A percentile compares a stretch with the other conserved stretches of the same genome.
Conservation (phyloP, 345 rosid species). For the Sisymbrium irio region DNA sequence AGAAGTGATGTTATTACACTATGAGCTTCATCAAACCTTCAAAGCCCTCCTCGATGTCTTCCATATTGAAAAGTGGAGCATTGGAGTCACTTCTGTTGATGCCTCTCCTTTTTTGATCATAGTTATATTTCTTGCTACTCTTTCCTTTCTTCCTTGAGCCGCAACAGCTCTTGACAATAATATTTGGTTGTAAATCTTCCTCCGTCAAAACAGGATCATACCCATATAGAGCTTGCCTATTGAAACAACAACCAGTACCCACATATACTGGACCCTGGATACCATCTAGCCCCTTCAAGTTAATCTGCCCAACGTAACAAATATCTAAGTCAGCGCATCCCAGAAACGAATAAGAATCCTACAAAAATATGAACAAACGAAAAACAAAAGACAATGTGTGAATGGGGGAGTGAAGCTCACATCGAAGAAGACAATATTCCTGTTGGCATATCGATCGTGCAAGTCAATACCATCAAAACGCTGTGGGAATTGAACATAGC, state of each 20-base stretch:
- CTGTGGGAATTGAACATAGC: conserved; percentile 98
- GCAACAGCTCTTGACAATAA: conserved; percentile 93
- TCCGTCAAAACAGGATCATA: conserved; percentile 97
- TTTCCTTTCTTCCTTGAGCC: conserved; percentile 93
- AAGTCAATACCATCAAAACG: conserved; percentile 99
- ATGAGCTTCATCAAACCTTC: conserved; percentile 64
- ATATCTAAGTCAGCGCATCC: conserved; percentile 8
- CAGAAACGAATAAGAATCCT: conserved; percentile 2
- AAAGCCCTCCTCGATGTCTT: conserved; percentile 94
- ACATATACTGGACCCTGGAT: conserved; percentile 99
- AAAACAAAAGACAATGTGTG: conserved; percentile 10
- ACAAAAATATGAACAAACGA: not conserved
- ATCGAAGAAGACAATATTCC: conserved; percentile 97
- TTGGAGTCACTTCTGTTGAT: conserved; percentile 92
- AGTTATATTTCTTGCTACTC: conserved; percentile 62
- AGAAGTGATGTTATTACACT: not conserved
- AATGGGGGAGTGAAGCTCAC: conserved; percentile 45
- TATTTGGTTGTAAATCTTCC: conserved; percentile 92
- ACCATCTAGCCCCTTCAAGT: conserved; percentile 97
- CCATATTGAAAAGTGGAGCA: conserved; percentile 95
- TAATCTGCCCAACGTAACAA: conserved; percentile 56
- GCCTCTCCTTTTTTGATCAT: conserved; percentile 77
- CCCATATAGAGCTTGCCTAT: conserved; percentile 97
- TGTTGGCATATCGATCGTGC: conserved; percentile 99
- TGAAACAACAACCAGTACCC: conserved; percentile 99